phyloP scores from a whole-genome alignment of 1,284 basidiomycete species.

The Ustilago vetiveriae region DNA sequence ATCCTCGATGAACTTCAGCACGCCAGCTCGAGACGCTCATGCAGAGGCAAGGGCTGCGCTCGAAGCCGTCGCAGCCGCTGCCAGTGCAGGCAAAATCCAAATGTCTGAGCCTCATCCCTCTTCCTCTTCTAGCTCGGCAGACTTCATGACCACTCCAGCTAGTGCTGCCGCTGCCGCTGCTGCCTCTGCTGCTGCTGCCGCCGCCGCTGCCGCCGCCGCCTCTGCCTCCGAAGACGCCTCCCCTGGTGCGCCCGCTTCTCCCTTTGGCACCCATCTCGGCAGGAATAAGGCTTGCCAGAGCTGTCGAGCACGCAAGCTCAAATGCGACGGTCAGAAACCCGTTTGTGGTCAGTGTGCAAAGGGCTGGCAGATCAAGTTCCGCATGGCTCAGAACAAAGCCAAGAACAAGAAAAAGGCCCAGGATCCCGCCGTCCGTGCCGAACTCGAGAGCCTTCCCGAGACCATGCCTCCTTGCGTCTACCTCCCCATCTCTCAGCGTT shows the following conservation, averaged over 20 bases:
- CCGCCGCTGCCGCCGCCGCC: constrained; percentile 10
- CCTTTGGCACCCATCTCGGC: constrained; percentile 56
- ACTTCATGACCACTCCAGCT: constrained; percentile 32
- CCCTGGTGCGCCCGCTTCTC: constrained; percentile 24
- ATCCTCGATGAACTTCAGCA: constrained; percentile 28
- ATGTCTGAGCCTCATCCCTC: constrained; percentile 34
- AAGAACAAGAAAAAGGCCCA: constrained; percentile 49
- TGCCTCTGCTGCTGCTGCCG: constrained; percentile 22
- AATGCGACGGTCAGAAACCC: constrained; percentile 57
- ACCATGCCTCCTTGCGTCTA: constrained; percentile 51
- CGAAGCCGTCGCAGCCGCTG: constrained; percentile 43
- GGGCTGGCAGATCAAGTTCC: constrained; percentile 56
- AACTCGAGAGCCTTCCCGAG: constrained; percentile 45
- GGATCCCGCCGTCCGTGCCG: constrained; percentile 35
- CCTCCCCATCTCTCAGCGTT: constrained; percentile 43
- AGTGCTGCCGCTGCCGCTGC: constrained; percentile 40
- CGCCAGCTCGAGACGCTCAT: constrained; percentile 38
- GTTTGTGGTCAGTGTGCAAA: constrained; percentile 58
- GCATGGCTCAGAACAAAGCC: constrained; percentile 50
- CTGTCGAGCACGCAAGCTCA: constrained; percentile 59
- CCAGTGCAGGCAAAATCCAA: constrained; percentile 43
- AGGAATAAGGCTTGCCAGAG: constrained; percentile 58
- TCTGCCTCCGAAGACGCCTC: constrained; percentile 12
- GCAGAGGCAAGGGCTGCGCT: constrained; percentile 49
- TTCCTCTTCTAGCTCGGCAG: constrained; percentile 22